These are phyloP conservation scores for Spathaspora sp. DNA, from an alignment of 1,139 yeast species.

Conservation along the genomic window DNA sequence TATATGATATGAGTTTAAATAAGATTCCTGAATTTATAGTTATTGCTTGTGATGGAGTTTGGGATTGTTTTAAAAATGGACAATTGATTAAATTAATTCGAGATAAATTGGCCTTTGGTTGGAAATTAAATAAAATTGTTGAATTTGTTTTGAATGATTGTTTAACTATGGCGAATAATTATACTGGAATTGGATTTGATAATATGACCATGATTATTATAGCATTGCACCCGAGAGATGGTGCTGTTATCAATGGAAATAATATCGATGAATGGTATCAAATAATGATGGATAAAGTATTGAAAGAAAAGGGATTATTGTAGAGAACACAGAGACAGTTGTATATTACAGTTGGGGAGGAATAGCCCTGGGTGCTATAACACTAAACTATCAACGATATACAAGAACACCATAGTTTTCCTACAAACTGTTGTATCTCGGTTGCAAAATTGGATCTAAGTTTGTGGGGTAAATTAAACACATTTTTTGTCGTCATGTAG, in stretches of 20 bases:
- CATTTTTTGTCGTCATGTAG: too few species aligned
- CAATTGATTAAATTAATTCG: slow-evolving; percentile 55
- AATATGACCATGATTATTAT: slow-evolving; percentile 73
- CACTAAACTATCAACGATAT: too few species aligned
- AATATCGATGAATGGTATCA: slow-evolving; percentile 59
- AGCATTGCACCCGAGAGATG: slow-evolving; percentile 44
- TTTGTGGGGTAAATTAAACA: too few species aligned
- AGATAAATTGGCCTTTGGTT: slow-evolving; percentile 56
- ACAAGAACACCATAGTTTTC: too few species aligned
- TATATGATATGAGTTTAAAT: slow-evolving; percentile 41
- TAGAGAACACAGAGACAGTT: too few species aligned
- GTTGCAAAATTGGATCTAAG: too few species aligned
- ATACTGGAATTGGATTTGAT: slow-evolving; percentile 78
- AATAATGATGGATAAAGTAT: slow-evolving; percentile 48
- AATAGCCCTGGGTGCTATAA: too few species aligned
- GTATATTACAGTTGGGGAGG: too few species aligned
- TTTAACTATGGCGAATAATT: slow-evolving; percentile 68
- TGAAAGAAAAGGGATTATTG: slow-evolving; percentile 41
- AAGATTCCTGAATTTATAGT: slow-evolving; percentile 60
- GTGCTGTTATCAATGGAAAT: slow-evolving; percentile 21
- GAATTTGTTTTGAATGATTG: slow-evolving; percentile 64
- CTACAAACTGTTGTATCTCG: too few species aligned
- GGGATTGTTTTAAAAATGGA: slow-evolving; percentile 72
- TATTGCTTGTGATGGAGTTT: slow-evolving; percentile 76
- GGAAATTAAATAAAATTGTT: slow-evolving; percentile 57